Conservation (phyloP, 805 yeast genomes). For the Hanseniaspora meyeri region DNA sequence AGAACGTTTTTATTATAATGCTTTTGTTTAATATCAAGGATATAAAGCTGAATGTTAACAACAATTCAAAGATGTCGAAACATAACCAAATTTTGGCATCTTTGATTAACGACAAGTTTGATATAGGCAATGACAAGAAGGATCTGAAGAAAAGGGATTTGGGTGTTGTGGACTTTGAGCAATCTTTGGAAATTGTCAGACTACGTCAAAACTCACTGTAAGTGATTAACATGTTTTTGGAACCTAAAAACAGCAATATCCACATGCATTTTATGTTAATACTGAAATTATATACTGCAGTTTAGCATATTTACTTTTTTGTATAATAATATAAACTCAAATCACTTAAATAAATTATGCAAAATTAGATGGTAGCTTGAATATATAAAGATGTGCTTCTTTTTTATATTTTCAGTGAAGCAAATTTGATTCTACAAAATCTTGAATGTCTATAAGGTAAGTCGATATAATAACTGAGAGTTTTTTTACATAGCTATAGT, state of each 20-base stretch:
- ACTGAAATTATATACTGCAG: too few relatives aligned
- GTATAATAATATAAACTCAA: too few relatives aligned
- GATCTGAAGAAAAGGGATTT: background rate
- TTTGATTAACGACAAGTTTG: conserved; percentile 6
- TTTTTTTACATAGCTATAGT: background rate
- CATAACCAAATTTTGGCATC: conserved; percentile 7
- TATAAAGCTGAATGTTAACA: conserved; percentile 9
- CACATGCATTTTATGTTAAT: too few relatives aligned
- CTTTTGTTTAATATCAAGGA: conserved; percentile 11
- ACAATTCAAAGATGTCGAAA: background rate
- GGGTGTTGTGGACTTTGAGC: background rate
- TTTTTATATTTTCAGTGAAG: too few relatives aligned
- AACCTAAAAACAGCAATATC: too few relatives aligned
- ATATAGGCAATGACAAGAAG: background rate
- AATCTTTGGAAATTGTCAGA: background rate
- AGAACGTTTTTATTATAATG: conserved; percentile 6
- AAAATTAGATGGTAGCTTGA: too few relatives aligned
- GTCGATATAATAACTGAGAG: too few relatives aligned
- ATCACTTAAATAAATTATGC: too few relatives aligned
- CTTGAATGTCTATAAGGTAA: too few relatives aligned
- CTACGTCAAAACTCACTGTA: background rate
- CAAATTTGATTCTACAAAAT: too few relatives aligned
- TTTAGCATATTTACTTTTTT: too few relatives aligned
- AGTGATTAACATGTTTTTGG: background rate
- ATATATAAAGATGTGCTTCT: background rate